A percentile compares a stretch with the other conserved stretches of the same genome.
phyloP scores from a whole-genome alignment of 768 basidiomycete species.

The Pleurotus tuber-regium region DNA sequence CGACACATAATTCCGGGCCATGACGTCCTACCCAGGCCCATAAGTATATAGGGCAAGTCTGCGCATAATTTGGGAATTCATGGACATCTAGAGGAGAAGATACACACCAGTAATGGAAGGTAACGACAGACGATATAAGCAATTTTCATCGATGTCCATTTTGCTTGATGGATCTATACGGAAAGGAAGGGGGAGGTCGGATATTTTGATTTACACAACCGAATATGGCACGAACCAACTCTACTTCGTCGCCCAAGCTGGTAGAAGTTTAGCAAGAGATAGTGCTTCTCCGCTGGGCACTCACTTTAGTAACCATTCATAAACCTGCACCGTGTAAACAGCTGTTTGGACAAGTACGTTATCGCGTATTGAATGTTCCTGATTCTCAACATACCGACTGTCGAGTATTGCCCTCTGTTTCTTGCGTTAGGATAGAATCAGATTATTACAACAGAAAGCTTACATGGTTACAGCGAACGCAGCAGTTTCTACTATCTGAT shows the following conservation, averaged over 20 bases:
- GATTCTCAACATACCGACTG: conserved; percentile 7
- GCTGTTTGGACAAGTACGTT: neutral
- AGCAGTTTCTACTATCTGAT: neutral
- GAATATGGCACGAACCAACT: conserved; percentile 16
- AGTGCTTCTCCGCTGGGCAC: neutral
- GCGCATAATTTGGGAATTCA: neutral
- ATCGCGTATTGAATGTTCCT: no score
- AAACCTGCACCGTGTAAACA: conserved; percentile 20
- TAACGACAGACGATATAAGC: conserved; percentile 25
- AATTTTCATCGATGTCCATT: conserved; percentile 21
- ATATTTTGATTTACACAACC: neutral
- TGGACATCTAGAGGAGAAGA: neutral
- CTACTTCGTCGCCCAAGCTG: conserved; percentile 22
- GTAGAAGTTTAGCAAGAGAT: no score
- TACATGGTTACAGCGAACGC: conserved; percentile 8
- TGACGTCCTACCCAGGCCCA: conserved; percentile 24
- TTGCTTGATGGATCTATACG: conserved; percentile 20
- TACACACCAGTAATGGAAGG: conserved; percentile 20
- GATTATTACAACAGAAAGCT: neutral
- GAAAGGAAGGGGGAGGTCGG: neutral
- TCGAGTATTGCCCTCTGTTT: conserved; percentile 5
- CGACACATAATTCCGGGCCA: conserved; percentile 15
- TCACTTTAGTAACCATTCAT: conserved; percentile 25
- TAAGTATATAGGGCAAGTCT: conserved; percentile 18
- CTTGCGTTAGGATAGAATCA: neutral